These are phyloP conservation scores for Fusarium papillatum DNA, from an alignment of 2,329 filamentous ascomycete species.

Conservation along the genomic window DNA sequence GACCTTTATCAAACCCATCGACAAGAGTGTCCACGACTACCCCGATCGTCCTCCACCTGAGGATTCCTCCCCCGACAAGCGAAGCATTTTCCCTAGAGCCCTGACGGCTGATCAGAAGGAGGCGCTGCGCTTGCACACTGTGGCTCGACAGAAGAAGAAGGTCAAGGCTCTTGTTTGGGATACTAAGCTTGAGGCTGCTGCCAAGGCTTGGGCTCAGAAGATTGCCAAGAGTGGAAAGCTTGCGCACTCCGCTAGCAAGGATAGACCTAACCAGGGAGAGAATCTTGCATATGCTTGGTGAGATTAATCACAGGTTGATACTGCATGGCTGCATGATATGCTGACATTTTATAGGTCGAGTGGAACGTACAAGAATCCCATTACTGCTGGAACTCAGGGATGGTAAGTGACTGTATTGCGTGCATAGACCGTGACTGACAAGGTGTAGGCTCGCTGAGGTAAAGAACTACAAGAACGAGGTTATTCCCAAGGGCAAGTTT, in stretches of 20 bases:
- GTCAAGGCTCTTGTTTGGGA: constrained; percentile 31
- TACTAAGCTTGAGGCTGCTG: constrained; percentile 17
- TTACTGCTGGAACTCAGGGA: constrained; percentile 21
- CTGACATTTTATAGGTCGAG: constrained; percentile 14
- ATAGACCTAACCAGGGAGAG: constrained; percentile 36
- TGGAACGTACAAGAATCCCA: constrained; percentile 20
- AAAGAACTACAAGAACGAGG: constrained; percentile 33
- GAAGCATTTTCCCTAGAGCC: constrained; percentile 9
- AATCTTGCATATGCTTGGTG: constrained; percentile 38
- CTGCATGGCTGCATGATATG: not conserved
- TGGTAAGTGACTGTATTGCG: constrained; percentile 18
- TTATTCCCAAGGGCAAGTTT: constrained; percentile 40
- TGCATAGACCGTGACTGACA: not conserved
- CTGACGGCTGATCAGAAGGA: constrained; percentile 32
- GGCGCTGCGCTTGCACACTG: constrained; percentile 33
- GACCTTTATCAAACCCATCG: not conserved
- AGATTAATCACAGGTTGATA: not conserved
- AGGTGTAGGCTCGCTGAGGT: constrained; percentile 30
- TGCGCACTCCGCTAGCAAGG: constrained; percentile 13
- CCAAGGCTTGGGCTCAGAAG: constrained; percentile 30
- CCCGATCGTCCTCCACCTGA: not conserved
- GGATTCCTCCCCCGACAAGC: not conserved
- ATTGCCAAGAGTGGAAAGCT: constrained; percentile 32
- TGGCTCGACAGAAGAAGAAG: constrained; percentile 30
- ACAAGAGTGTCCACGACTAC: not conserved